Base-by-base conservation (phyloP, 2,329 filamentous ascomycete species). In the Aspergillus latus region DNA sequence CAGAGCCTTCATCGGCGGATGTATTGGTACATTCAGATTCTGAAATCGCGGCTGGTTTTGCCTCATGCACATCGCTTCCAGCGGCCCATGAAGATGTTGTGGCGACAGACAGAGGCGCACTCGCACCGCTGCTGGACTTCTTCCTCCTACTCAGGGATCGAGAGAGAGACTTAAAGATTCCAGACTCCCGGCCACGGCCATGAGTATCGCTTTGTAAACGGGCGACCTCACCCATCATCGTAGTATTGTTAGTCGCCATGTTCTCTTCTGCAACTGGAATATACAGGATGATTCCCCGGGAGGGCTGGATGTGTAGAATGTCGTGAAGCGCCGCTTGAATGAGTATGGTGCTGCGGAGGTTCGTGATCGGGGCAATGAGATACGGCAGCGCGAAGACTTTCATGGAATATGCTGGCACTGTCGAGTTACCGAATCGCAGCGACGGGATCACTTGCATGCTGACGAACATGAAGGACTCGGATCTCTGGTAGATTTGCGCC, bases 401-500 rank as follows among this genome's bases (percentile, higher is more conserved):
- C 66, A 96, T 78, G 58, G 87, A 82, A 68, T 96, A 97, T 16
- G 90, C 89, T 3, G 90, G 88, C 49, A 92, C 88, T 61, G 90
- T 88, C 4, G 85, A 86, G 36, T 87, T 88, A 1, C 84, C 88
- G 58, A 93, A 87, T 54, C 90, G 78, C 64, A 96, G 83, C 67
- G 88, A 89, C 11, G 84, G 82, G 28, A 88, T 86, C 66, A 94
- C 89, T 42, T 88, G 83, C n/a, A 96, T 76, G 1, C 84, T 87
- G 46, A 95, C 84, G 68, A 89, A 84, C 56, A 96, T 86, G 7
- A 86, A 88, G 2, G 85, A 84, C 55, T 90, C 82, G 2, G 89
- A 85, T 29, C 89, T 84, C 58, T 88, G 85, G 69, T 92, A 96
- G 46, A 90, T 84, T 58, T 84, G 81, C 1, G 90, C 88, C 13